These are phyloP conservation scores for Cinnamomum chago DNA, from an alignment of 164 flowering plant species.

Conservation along the genomic window DNA sequence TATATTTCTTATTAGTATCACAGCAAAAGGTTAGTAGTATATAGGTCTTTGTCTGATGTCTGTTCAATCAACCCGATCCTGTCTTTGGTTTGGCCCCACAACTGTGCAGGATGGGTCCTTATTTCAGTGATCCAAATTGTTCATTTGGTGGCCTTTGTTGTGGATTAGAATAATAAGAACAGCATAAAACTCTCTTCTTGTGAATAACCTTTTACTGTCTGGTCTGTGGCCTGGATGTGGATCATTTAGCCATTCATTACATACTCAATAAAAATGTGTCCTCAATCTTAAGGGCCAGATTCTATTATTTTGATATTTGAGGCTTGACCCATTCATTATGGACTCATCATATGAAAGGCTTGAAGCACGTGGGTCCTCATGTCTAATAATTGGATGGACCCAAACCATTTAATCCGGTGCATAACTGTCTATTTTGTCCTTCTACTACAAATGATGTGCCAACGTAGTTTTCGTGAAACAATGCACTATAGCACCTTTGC, in stretches of 20 bases:
- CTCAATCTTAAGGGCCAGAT: not conserved
- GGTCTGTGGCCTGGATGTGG: not conserved
- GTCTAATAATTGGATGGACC: not conserved
- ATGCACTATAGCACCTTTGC: not conserved
- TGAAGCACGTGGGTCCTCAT: not conserved
- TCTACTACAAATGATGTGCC: not conserved
- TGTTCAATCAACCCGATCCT: too few relatives aligned
- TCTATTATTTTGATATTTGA: not conserved
- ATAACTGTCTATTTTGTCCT: not conserved
- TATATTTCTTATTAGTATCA: too few relatives aligned
- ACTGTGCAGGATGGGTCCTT: not conserved
- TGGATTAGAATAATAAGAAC: not conserved
- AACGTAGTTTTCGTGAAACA: not conserved
- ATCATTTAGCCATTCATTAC: not conserved
- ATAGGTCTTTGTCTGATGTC: too few relatives aligned
- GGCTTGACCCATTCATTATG: not conserved
- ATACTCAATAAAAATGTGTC: not conserved
- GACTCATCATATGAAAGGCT: not conserved
- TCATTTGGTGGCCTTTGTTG: not conserved
- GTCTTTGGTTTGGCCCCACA: not conserved
- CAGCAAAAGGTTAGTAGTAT: too few relatives aligned
- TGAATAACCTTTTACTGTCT: not conserved
- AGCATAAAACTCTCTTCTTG: not conserved
- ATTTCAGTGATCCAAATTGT: not conserved
- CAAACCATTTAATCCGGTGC: too few relatives aligned